Conservation (phyloP, 495 filamentous ascomycete genomes). For the Podospora australis region DNA sequence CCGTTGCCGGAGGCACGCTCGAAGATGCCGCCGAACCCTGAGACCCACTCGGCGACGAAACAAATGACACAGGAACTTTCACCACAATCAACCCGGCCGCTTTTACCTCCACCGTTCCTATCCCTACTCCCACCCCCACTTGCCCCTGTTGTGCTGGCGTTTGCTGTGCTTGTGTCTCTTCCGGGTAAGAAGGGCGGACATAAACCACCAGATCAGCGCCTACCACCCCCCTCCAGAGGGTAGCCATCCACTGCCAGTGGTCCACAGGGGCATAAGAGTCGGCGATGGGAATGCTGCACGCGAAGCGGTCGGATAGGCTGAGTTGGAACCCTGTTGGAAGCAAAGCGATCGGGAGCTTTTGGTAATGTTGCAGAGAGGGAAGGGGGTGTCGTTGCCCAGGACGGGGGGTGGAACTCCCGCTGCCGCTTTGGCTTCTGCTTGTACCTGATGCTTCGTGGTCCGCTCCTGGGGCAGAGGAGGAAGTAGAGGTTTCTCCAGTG, state of each 20-base stretch:
- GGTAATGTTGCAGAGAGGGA: neutral
- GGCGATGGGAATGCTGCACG: conserved; percentile 61
- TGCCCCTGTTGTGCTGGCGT: neutral
- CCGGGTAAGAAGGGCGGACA: conserved; percentile 31
- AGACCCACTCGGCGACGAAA: conserved; percentile 2
- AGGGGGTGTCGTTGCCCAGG: neutral
- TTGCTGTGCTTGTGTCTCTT: conserved; percentile 9
- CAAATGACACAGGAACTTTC: conserved; percentile 11
- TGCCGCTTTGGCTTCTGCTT: too few species aligned
- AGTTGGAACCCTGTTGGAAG: conserved; percentile 66
- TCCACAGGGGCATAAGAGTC: conserved; percentile 77
- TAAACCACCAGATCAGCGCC: conserved; percentile 84
- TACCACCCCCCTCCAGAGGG: conserved; percentile 81
- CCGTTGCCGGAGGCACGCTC: too few species aligned
- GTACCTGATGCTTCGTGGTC: neutral
- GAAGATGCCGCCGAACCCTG: conserved; percentile 16
- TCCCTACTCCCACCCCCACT: too few species aligned
- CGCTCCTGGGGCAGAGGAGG: neutral
- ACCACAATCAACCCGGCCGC: conserved; percentile 34
- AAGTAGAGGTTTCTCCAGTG: conserved; percentile 24
- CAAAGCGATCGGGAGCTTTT: conserved; percentile 57
- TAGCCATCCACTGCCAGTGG: conserved; percentile 98
- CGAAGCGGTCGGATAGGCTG: conserved; percentile 66
- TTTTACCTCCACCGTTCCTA: conserved; percentile 56
- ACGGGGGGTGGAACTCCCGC: neutral